These are phyloP conservation scores for Candida nemodendra DNA, from an alignment of 805 yeast species.

Conservation along the genomic window DNA sequence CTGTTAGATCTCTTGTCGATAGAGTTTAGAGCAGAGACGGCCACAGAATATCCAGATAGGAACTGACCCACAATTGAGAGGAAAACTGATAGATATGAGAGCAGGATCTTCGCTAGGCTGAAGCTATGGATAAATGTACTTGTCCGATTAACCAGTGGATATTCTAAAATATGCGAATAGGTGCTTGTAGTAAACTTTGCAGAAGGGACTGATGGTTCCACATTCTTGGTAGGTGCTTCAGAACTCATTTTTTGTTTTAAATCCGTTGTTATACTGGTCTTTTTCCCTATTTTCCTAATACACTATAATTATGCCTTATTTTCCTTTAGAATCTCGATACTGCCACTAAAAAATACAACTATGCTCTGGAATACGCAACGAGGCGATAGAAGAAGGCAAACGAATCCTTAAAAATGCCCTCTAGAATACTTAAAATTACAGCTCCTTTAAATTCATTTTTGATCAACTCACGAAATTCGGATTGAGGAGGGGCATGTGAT, in stretches of 20 bases:
- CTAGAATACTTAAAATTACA: no score
- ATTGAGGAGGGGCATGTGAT: background rate
- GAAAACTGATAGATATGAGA: conserved; percentile 15
- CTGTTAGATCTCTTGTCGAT: conserved; percentile 26
- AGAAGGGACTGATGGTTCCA: conserved; percentile 6
- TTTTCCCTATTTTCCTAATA: no score
- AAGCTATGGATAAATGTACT: conserved; percentile 15
- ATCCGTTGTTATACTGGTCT: no score
- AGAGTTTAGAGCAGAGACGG: conserved; percentile 19
- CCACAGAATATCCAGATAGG: conserved; percentile 18
- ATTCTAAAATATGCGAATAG: conserved; percentile 29
- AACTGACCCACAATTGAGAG: conserved; percentile 11
- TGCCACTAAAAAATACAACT: no score
- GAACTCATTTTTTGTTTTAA: conserved; percentile 10
- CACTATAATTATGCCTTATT: no score
- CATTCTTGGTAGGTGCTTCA: conserved; percentile 4
- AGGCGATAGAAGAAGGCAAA: no score
- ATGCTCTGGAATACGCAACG: no score
- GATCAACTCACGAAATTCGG: conserved; percentile 8
- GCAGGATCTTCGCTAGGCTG: conserved; percentile 18
- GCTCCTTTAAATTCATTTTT: no score
- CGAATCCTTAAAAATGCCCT: no score
- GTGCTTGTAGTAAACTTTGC: conserved; percentile 16
- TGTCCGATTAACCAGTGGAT: conserved; percentile 32
- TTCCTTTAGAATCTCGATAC: no score